Conservation (phyloP, 257 asterid species). For the Solanum paucissectum region DNA sequence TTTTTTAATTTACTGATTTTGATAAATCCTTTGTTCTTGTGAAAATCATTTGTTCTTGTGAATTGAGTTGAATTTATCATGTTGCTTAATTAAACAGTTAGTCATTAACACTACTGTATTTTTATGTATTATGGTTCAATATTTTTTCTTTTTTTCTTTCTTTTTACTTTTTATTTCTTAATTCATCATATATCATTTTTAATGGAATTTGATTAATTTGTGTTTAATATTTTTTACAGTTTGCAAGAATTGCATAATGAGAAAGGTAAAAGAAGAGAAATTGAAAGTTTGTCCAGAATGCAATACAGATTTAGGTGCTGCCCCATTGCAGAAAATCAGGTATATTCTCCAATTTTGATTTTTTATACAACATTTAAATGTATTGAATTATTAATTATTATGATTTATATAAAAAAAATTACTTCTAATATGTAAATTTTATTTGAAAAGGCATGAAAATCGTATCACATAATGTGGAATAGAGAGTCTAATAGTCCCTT, state of each 20-base stretch:
- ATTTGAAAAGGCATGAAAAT: neutral
- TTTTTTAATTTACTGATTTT: neutral
- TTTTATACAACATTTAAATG: neutral
- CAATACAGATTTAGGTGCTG: conserved; percentile 37
- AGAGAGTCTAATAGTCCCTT: neutral
- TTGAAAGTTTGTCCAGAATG: conserved; percentile 44
- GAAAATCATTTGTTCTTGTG: neutral
- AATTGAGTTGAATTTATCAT: neutral
- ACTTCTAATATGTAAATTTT: neutral
- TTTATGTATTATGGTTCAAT: neutral
- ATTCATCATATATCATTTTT: neutral
- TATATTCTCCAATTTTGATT: neutral
- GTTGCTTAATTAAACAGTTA: neutral
- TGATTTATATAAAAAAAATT: neutral
- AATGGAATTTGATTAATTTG: neutral
- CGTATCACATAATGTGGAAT: neutral
- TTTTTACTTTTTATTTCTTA: neutral
- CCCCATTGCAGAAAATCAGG: conserved; percentile 56
- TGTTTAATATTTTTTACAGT: conserved; percentile 10
- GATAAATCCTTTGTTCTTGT: neutral
- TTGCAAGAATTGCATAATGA: conserved; percentile 52
- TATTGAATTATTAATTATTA: neutral
- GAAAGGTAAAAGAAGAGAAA: conserved; percentile 34
- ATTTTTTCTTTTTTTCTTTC: neutral
- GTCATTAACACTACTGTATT: too few relatives aligned